Evolutionary conservation across 768 basidiomycete genomes (phyloP), one percentile per base, ranked within the genome.

Genomic region (Tylopilus sp.): DNA sequence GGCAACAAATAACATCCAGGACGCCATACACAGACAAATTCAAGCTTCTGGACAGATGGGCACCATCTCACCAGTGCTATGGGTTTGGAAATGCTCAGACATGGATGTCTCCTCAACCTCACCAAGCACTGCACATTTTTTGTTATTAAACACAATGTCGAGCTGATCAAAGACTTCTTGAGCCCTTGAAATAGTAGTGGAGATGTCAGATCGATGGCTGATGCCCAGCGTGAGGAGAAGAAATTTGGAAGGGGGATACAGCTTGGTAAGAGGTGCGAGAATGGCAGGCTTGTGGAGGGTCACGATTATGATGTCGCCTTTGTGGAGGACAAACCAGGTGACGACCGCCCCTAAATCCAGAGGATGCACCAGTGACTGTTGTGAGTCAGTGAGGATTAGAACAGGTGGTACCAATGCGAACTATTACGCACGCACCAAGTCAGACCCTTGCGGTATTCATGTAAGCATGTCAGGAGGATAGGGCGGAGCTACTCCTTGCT

Each of bases 181-280:
- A 0, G 70, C 65, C 12, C 50, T 48, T 0, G 49, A 47, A 48
- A 78, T 75, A 1, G 69, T 73, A 3, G 56, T 52, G 7, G 43
- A 39, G 44, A 77, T 68, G 1, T 74, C 65, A 4, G 56, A 43
- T 3, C 40, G 55, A 4, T 49, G 53, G 22, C 66, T 66, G 25
- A 78, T 74, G 51, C 77, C 75, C 40, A 77, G 59, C 40, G 63
- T 60, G 51, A 75, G 52, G 41, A 71, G 53, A 40, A 73, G 61
- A 3, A 76, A 64, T 13, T 62, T 58, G 17, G 64, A 56, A 10
- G 57, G 36, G 7, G 62, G 53, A 40, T 71, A 69, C 18, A 61
- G 28, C 0, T 48, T 38, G 7, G 52, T 31, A 21, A 67, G 72
- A 17, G 62, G 53, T 17, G 48, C 33, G 18, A 74, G 59, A 13